Conservation (phyloP, 1,139 yeast genomes). For the Hyphopichia wangnamkhiaoensis region DNA sequence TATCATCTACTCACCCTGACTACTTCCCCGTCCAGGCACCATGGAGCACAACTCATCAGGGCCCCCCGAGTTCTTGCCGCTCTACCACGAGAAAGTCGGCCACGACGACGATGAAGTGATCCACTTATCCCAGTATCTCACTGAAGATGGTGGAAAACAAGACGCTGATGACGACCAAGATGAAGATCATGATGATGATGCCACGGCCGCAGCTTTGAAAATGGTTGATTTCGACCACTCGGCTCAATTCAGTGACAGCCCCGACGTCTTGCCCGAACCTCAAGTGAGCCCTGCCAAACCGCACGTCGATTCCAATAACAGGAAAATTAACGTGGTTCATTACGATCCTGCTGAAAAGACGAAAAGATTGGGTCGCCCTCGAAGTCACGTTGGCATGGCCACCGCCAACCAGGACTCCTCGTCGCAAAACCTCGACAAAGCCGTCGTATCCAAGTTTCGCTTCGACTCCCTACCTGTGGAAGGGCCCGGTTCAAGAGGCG, state of each 20-base stretch:
- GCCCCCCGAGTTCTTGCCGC: no score
- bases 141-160: no score
- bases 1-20: no score
- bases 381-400: constrained; percentile 24
- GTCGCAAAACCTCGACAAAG: constrained; percentile 30
- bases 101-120: no score
- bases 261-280: no score
- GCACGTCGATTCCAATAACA: not conserved
- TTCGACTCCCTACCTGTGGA: constrained; percentile 39
- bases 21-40: no score
- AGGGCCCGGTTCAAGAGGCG: constrained; percentile 51
- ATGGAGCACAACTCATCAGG: no score
- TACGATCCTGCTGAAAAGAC: constrained; percentile 35
- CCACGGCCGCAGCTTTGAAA: constrained; percentile 19
- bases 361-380: constrained; percentile 39
- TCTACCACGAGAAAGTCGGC: no score
- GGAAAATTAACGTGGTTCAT: constrained; percentile 25
- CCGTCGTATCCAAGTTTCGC: constrained; percentile 38
- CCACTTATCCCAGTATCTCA: no score
- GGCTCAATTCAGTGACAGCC: no score
- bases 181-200: constrained; percentile 6
- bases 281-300: no score
- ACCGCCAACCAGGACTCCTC: constrained; percentile 19
- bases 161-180: not conserved
- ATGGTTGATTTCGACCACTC: constrained; percentile 20